Base-by-base conservation (phyloP, 73 alveolate species). In the Durusdinium trenchii region DNA sequence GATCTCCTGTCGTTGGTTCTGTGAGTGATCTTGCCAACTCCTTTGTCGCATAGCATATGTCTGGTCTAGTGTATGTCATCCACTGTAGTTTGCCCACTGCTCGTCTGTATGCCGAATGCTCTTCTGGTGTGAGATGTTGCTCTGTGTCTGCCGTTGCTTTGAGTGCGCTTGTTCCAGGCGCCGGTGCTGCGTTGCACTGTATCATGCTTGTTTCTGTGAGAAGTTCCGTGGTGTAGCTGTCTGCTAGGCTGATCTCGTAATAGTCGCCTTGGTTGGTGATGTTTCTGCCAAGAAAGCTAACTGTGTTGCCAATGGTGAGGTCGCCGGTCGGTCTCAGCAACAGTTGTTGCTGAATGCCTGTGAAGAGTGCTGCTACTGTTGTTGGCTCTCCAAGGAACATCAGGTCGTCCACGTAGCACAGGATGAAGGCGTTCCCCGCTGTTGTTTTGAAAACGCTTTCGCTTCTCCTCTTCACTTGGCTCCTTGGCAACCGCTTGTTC, bases 11-110 rank as follows among this genome's bases (percentile, higher is more conserved):
- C 32, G 87, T 40, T 40, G 57, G 61, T 45, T 78, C 62, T 35
- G 36, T 1, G 3, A 83, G 93, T 1, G 69, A 3, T 83, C 93
- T 45, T 83, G 93, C 93, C 48, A 83, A 51, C 50, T 83, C 73
- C 28, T 83, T 83, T 83, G 93, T 83, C 50, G 93, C 75, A 50
- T 43, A 83, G 75, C 75, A 26, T 50, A 83, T 83, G 93, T 83
- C 93, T 35, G 93, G 75, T 18, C 73, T 20, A 4, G 93, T 83
- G 93, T 83, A 83, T 3, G 93, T 48, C 71, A 83, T 45, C 93
- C 93, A 83, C 20, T 83, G 93, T 32, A 83, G 71, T n/a, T 83
- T 83, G 3, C 93, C 93, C 4, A 83, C 93, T 3, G 62, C 64
- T 38, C 54, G 35, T 12, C 85, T 64, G 79, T 64, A 16, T 64